These are phyloP conservation scores for Agrocybe pediades DNA, from an alignment of 768 basidiomycete genomes.

Conservation along the genomic window DNA sequence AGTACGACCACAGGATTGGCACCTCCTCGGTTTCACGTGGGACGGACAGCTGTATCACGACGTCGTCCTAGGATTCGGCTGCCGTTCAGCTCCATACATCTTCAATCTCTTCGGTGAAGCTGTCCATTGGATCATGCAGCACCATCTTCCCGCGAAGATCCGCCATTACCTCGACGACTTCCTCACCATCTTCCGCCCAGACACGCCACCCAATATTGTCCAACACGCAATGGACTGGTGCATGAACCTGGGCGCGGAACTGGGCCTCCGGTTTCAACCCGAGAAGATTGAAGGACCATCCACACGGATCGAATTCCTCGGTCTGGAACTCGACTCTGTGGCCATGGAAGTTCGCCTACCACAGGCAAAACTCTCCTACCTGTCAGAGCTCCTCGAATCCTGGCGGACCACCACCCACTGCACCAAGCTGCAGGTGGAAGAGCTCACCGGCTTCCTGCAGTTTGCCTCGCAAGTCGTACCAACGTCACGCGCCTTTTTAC, in stretches of 20 bases:
- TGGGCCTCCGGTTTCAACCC: slow-evolving; percentile 30
- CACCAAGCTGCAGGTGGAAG: neutral
- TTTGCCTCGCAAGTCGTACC: slow-evolving; percentile 3
- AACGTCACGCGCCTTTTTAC: neutral
- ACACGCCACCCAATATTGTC: slow-evolving; percentile 2
- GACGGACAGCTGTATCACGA: slow-evolving; percentile 23
- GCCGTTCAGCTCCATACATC: slow-evolving; percentile 35
- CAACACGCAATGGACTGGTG: slow-evolving; percentile 29
- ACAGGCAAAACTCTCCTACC: slow-evolving; percentile 9
- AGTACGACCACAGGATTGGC: slow-evolving; percentile 28
- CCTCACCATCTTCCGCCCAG: slow-evolving; percentile 23
- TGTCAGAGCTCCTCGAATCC: slow-evolving; percentile 19
- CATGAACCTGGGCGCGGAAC: slow-evolving; percentile 23
- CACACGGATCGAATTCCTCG: slow-evolving; percentile 25
- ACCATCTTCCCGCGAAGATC: slow-evolving; percentile 27
- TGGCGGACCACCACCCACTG: slow-evolving; percentile 12
- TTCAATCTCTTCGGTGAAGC: slow-evolving; percentile 41
- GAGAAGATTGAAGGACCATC: slow-evolving; percentile 27
- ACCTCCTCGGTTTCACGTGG: slow-evolving; percentile 34
- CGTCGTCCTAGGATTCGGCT: slow-evolving; percentile 33
- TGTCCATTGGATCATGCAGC: slow-evolving; percentile 39
- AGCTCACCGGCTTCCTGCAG: slow-evolving; percentile 1
- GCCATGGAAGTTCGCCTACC: slow-evolving; percentile 31
- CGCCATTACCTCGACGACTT: slow-evolving; percentile 40
- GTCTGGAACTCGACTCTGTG: slow-evolving; percentile 22